Evolutionary conservation across 106 monocot species (phyloP).

Genomic region (Ottelia alismoides): DNA sequence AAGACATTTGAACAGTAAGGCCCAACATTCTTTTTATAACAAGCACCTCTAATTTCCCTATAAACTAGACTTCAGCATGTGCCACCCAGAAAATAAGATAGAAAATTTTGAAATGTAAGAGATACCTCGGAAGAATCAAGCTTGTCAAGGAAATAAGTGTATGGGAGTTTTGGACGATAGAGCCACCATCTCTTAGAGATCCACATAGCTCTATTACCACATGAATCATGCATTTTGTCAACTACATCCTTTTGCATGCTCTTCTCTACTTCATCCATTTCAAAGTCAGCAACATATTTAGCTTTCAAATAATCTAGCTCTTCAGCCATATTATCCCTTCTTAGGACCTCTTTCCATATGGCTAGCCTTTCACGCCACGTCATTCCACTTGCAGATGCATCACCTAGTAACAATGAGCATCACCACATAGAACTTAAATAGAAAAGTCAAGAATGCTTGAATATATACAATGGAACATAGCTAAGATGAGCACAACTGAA

Average conservation of each 20-base stretch:
- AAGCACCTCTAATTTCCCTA: too few relatives aligned
- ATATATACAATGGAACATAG: too few relatives aligned
- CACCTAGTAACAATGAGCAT: too few relatives aligned
- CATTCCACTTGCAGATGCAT: slow-evolving; percentile 14
- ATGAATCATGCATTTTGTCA: slow-evolving; percentile 36
- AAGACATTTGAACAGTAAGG: too few relatives aligned
- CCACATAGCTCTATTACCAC: slow-evolving; percentile 59
- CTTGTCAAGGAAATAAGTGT: slow-evolving; percentile 78
- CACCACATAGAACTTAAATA: too few relatives aligned
- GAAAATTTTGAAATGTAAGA: not conserved
- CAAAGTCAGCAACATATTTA: slow-evolving; percentile 84
- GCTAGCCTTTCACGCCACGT: slow-evolving; percentile 54
- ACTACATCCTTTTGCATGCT: slow-evolving; percentile 58
- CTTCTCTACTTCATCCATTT: slow-evolving; percentile 85
- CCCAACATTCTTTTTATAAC: too few relatives aligned
- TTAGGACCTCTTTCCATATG: slow-evolving; percentile 60
- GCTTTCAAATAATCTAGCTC: slow-evolving; percentile 40
- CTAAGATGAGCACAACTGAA: too few relatives aligned
- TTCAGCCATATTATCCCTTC: slow-evolving; percentile 49
- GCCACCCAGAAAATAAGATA: too few relatives aligned
- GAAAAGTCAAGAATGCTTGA: too few relatives aligned
- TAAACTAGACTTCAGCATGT: too few relatives aligned
- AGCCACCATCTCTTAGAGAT: slow-evolving; percentile 91
- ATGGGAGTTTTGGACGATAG: slow-evolving; percentile 86
- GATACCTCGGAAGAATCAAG: slow-evolving; percentile 76